Conservation (phyloP, 2,329 filamentous ascomycete genomes). For the Ophiostoma tasmaniense region DNA sequence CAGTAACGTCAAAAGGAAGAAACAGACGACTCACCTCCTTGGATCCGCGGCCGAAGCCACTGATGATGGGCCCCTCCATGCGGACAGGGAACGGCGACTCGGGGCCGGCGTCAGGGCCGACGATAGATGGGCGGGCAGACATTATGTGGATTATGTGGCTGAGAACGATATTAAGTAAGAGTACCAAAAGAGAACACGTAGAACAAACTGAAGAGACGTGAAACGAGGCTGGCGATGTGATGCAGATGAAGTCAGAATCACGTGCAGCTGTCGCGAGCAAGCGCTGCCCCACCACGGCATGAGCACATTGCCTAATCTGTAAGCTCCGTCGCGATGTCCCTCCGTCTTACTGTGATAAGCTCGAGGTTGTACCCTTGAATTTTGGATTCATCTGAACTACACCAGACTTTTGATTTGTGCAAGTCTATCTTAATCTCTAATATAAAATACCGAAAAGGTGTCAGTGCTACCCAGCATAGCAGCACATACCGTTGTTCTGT, state of each 20-base stretch:
- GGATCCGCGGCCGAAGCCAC: slow-evolving; percentile 87
- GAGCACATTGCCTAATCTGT: neutral
- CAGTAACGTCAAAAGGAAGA: neutral
- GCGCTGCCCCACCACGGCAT: neutral
- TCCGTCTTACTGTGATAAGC: neutral
- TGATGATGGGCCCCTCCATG: slow-evolving; percentile 80
- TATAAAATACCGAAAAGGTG: neutral
- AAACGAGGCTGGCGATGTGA: neutral
- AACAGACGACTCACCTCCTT: slow-evolving; percentile 58
- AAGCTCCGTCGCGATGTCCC: neutral
- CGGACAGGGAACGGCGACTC: slow-evolving; percentile 70
- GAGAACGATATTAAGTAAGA: neutral
- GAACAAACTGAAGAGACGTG: neutral
- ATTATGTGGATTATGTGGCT: neutral
- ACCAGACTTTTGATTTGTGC: too few species aligned
- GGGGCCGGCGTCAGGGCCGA: slow-evolving; percentile 67
- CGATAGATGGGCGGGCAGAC: slow-evolving; percentile 52
- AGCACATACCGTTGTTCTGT: too few species aligned
- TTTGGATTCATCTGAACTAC: too few species aligned
- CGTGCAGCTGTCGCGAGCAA: neutral
- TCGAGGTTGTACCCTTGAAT: too few species aligned
- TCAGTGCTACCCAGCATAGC: too few species aligned
- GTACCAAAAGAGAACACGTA: neutral
- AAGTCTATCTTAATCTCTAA: too few species aligned
- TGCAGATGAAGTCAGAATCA: neutral